Percentiles rank a stretch among this genome's conserved stretches.
These are phyloP conservation scores for Cryptococcus sp. DNA, from an alignment of 1,284 basidiomycete genomes.

Conservation along the genomic window DNA sequence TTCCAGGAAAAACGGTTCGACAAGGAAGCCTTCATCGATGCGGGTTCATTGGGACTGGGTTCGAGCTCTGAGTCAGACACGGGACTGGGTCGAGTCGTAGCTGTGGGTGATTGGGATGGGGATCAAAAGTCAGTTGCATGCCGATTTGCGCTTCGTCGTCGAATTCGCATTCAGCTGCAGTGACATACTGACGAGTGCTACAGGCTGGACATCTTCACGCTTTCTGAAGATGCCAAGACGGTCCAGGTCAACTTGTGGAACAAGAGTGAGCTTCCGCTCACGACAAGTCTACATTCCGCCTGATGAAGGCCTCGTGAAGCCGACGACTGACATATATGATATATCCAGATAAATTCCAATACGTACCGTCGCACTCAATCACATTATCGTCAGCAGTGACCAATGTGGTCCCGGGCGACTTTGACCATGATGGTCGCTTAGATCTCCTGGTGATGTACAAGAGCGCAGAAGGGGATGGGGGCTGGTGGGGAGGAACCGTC, in stretches of 20 bases:
- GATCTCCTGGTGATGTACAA: conserved; percentile 86
- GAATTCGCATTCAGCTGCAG: not conserved
- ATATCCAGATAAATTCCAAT: conserved; percentile 55
- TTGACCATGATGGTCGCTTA: conserved; percentile 84
- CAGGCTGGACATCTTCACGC: conserved; percentile 70
- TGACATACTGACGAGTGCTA: not conserved
- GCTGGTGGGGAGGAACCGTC: conserved; percentile 52
- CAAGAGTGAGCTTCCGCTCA: conserved; percentile 62
- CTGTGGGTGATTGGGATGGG: conserved; percentile 92
- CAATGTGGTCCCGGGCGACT: conserved; percentile 90
- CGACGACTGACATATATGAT: not conserved
- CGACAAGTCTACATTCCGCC: not conserved
- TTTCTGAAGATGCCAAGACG: conserved; percentile 71
- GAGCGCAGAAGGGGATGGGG: conserved; percentile 53
- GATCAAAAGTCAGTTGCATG: conserved; percentile 77
- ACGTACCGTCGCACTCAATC: conserved; percentile 36
- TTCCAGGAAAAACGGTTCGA: conserved; percentile 81
- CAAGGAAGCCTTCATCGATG: conserved; percentile 78
- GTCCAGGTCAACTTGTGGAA: conserved; percentile 80
- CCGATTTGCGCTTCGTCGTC: not conserved
- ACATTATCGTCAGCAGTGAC: conserved; percentile 32
- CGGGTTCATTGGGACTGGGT: conserved; percentile 77
- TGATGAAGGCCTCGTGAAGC: not conserved
- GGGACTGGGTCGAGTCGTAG: conserved; percentile 63
- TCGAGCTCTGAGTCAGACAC: conserved; percentile 57